Base-by-base conservation (phyloP, 345 rosid species). In the Zanthoxylum bungeanum region DNA sequence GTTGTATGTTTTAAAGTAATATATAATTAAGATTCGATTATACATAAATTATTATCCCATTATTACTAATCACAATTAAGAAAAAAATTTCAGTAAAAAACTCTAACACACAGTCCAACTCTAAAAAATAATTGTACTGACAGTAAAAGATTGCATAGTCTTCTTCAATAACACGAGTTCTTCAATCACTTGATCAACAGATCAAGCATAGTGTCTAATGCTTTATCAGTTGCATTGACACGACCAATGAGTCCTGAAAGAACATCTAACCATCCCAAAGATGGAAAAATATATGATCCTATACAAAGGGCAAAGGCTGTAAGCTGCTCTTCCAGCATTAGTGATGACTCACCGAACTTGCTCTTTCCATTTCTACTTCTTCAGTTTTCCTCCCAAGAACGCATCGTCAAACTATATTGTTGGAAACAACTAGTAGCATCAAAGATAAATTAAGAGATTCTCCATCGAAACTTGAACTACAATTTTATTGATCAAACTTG, bases 311-410 rank as follows among this genome's bases (percentile, higher is more conserved):
- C 9, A 1, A n/a, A n/a, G n/a, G n/a, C n/a, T n/a, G 17, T 30
- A 27, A 69, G 1, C 31, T 25, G 34, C 37, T 7, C n/a, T 53
- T 1, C 44, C 39, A 28, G 21, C 56, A 16, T 44, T 9, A 24
- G 57, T 7, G 42, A 7, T 1, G 58, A 16, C 65, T 69, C 37
- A 0, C 70, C 73, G 7, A 51, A 46, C 47, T 60, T 37, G 3
- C 78, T 31, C 19, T 44, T 12, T 3, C 49, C 19, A 44, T 44
- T 44, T 14, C 49, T 44, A 12, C 49, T 44, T 42, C 68, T 1
- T 46, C 66, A 22, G 64, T 56, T 30, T 24, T 66, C 21, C 67
- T 49, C 9, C 78, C 78, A 28, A 74, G 22, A 60, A 42, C 73
- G 53, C 47, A 60, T 39, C 73, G 47, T 3, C 73, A 74, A 6